Evolutionary conservation across 1,284 basidiomycete species (phyloP).

Genomic region (Cutaneotrichosporon sp.): DNA sequence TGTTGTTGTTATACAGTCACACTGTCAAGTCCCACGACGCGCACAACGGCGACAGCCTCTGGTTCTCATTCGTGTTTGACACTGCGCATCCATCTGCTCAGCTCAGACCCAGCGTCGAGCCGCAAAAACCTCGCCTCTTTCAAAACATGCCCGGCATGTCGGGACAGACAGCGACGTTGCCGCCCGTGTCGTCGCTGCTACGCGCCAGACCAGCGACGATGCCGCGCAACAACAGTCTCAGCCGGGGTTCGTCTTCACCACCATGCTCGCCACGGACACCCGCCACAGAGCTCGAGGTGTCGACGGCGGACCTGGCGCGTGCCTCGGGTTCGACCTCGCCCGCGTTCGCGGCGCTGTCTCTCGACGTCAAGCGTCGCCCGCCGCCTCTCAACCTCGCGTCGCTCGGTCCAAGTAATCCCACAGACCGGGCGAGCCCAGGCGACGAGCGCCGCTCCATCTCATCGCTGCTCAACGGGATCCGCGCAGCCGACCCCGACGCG

Average conservation of each 20-base stretch:
- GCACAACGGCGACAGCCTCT: too few species aligned
- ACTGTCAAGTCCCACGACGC: too few species aligned
- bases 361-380: conserved; percentile 2
- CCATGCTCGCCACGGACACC: conserved; percentile 1
- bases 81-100: too few species aligned
- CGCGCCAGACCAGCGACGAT: neutral
- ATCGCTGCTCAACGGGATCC: conserved; percentile 6
- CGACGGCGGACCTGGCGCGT: neutral
- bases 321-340: neutral
- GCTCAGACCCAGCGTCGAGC: too few species aligned
- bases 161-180: neutral
- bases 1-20: too few species aligned
- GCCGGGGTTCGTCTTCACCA: neutral
- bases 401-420: neutral
- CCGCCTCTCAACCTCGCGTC: conserved; percentile 4
- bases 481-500: too few species aligned
- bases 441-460: conserved; percentile 13
- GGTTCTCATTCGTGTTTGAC: too few species aligned
- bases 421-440: conserved; percentile 1
- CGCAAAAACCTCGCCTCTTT: neutral
- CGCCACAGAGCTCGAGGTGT: neutral
- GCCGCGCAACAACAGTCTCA: neutral
- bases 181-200: neutral
- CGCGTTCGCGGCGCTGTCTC: neutral
- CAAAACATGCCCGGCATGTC: neutral